Evolutionary conservation across 2,329 filamentous ascomycete species (phyloP), one percentile per base, ranked within the genome.

Genomic region (Talaromyces funiculosus): DNA sequence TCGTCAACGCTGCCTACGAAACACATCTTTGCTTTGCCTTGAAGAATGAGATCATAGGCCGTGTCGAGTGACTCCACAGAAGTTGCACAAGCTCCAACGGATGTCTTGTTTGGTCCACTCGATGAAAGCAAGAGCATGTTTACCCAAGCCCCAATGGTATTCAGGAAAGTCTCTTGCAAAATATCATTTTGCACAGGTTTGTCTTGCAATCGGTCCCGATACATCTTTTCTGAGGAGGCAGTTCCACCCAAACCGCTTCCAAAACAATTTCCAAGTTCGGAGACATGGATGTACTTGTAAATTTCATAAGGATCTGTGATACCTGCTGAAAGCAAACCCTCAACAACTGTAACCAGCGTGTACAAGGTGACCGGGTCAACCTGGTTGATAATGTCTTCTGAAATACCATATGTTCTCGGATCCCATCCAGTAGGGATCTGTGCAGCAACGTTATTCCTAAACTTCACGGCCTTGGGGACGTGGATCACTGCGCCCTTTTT

Each of bases 271-370:
- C 94, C 94, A 55, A 99, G 90, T 74, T 99, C 90, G 5, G 94
- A 97, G 63, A 99, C 86, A 76, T 99, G 94, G 64, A 99, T 92
- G 71, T 99, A 97, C 82, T 97, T 92, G 85, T 99, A 99, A 80
- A 99, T 97, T 79, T 99, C 94, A 73, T 97, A 99, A 22, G 94
- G 94, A 73, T 99, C 94, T 24, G 94, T 97, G 74, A 99, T 93
- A 86, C 94, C 94, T 63, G 90, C 88, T 35, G 91, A 89, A 56
- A 99, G 83, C 7, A 99, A 86, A 62, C 92, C 87, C 77, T 99
- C 94, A 1, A 89, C 91, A 49, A 92, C 95, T 57, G 90, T 95
- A 47, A 97, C 92, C 43, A 99, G 88, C 29, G 97, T 90, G 73
- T 90, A 99, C 53, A 99, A 83, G 1, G 94, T 96, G 67, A 97